Evolutionary conservation across 345 rosid species (phyloP), one percentile per base, ranked within the genome.

Genomic region (Triadica sebifera): DNA sequence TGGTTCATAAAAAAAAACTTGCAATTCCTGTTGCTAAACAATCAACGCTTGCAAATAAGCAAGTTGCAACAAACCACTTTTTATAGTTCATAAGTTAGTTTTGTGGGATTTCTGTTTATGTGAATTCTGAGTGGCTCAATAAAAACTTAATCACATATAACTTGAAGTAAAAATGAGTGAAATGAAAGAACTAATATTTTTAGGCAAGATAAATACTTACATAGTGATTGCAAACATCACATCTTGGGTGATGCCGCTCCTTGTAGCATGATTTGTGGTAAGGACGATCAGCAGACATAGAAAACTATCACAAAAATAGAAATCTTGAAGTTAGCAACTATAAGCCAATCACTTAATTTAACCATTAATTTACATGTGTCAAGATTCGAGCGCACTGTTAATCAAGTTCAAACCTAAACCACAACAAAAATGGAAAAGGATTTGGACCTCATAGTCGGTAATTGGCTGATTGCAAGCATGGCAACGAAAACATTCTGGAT

Each of bases 401-500:
- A 68, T 51, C 8, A 72, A 69, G 9, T 60, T 61, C 11, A 70
- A 74, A 75, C 37, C 20, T 72, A 76, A 39, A 16, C 37, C 34
- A 66, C 52, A 34, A 37, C 56, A 52, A 75, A 55, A 53, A n/a
- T 60, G 51, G 15, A 45, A 70, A 45, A 39, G 79, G 73, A 65
- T 68, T 70, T 39, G 37, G 38, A 92, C 99, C 99, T 93, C 98
- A 61, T 72, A 56, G 84, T 90, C 97, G 51, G 83, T 75, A 66
- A 92, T 92, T 59, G 97, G 96, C 49, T 71, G 87, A 61, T 88
- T 86, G 79, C 97, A 92, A 75, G 87, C 84, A 53, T 79, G 76
- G 83, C 97, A 92, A n/a, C 94, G 78, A 58, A 92, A 90, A 78
- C 97, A 92, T 80, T 88, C 89, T 25, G 97, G 96, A 84, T 92